Evolutionary conservation across 1,139 yeast genomes (phyloP).

Genomic region (Meyerozyma carpophila): DNA sequence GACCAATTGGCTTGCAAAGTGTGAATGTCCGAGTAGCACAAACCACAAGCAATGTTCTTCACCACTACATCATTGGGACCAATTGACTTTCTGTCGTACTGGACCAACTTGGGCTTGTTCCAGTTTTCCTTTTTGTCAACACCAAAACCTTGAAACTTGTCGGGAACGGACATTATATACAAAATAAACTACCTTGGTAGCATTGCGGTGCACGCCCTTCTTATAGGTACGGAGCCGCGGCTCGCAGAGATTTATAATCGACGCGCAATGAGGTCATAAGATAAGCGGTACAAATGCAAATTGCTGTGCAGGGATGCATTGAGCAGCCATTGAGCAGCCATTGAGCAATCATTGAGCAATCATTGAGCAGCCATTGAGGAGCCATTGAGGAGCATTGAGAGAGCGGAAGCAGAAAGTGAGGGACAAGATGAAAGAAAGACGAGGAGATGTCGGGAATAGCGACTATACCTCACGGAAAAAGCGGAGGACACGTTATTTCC

Average conservation of each 20-base stretch:
- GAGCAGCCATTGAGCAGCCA: no score
- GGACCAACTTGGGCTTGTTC: slow-evolving; percentile 37
- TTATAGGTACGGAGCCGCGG: background rate
- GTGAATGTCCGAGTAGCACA: slow-evolving; percentile 59
- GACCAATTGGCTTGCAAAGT: slow-evolving; percentile 41
- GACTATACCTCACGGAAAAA: no score
- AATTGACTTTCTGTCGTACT: slow-evolving; percentile 34
- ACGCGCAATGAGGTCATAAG: no score
- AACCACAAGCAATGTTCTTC: slow-evolving; percentile 47
- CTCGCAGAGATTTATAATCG: background rate
- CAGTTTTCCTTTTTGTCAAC: slow-evolving; percentile 33
- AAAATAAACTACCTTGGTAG: background rate
- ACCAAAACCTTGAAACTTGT: slow-evolving; percentile 42
- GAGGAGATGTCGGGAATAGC: no score
- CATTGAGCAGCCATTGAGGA: no score
- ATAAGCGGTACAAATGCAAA: no score
- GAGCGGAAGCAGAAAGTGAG: no score
- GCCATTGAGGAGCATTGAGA: no score
- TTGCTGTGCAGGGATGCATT: no score
- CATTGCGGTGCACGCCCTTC: background rate
- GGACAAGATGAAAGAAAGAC: no score
- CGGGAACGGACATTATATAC: slow-evolving; percentile 16
- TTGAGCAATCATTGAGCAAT: no score
- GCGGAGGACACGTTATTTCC: no score
- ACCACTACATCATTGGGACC: slow-evolving; percentile 40